phyloP scores from a whole-genome alignment of 495 filamentous ascomycete genomes.

The Cladorrhinum samala region DNA sequence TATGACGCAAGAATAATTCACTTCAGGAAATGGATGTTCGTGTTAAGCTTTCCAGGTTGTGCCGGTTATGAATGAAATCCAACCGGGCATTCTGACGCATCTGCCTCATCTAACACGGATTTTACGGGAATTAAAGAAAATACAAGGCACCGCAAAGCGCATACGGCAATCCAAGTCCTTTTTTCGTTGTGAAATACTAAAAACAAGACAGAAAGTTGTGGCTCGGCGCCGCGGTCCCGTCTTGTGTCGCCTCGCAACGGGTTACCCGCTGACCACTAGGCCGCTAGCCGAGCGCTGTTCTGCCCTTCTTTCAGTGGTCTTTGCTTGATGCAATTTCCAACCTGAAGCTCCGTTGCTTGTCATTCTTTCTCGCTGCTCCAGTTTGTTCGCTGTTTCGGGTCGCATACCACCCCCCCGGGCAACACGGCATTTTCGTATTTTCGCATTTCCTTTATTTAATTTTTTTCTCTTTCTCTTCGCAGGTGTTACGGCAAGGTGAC shows the following conservation, averaged over 20 bases:
- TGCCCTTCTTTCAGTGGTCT: not conserved
- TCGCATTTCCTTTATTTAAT: too few species aligned
- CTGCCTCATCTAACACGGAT: too few species aligned
- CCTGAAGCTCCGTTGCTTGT: too few species aligned
- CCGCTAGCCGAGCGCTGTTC: too few species aligned
- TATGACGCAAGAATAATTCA: too few species aligned
- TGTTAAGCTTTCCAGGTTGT: too few species aligned
- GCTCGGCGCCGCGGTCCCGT: constrained; percentile 1
- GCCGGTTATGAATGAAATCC: too few species aligned
- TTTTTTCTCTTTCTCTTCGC: not conserved
- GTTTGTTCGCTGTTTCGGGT: not conserved
- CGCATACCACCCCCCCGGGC: not conserved
- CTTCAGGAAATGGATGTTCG: too few species aligned
- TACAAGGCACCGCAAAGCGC: too few species aligned
- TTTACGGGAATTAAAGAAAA: not conserved
- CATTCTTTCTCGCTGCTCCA: too few species aligned
- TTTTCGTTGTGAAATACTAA: not conserved
- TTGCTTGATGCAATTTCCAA: not conserved
- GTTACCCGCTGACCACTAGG: not conserved
- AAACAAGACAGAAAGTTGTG: not conserved
- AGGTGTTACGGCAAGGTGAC: not conserved
- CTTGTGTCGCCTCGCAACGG: constrained; percentile 4
- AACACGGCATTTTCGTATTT: not conserved
- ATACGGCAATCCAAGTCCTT: too few species aligned
- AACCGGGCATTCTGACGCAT: too few species aligned